Conservation (phyloP, 192 early-diverging fungal species). For the Chytriomyces sp. region DNA sequence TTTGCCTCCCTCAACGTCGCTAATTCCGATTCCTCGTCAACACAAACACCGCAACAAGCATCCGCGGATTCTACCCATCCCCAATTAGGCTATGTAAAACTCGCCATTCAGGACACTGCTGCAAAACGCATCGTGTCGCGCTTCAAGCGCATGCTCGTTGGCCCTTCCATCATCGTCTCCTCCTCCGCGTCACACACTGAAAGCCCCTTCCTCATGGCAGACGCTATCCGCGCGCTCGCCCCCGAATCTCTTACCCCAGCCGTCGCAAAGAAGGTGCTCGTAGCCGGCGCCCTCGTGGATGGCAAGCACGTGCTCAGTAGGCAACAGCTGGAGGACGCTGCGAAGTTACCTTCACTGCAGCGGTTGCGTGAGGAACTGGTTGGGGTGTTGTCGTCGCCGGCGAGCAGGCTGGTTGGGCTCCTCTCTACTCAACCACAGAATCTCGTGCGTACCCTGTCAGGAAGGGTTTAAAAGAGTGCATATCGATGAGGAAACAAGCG, state of each 20-base stretch:
- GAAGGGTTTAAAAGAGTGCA: neutral
- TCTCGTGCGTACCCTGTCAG: slow-evolving; percentile 14
- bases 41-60: too few relatives aligned
- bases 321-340: neutral
- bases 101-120: neutral
- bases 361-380: slow-evolving; percentile 7
- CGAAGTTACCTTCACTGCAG: neutral
- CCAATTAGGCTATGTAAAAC: neutral
- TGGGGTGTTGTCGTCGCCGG: neutral
- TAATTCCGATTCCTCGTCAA: too few relatives aligned
- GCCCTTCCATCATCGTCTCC: slow-evolving; percentile 6
- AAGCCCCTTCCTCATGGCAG: neutral
- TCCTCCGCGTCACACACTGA: neutral
- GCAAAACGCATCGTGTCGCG: neutral
- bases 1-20: neutral
- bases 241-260: neutral
- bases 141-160: slow-evolving; percentile 9
- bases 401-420: neutral
- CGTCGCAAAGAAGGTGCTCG: slow-evolving; percentile 8
- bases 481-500: neutral
- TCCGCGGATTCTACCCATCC: too few relatives aligned
- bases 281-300: slow-evolving; percentile 13
- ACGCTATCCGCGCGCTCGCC: neutral
- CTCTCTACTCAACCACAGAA: neutral
- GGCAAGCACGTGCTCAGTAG: neutral